Base-by-base conservation (phyloP, 495 filamentous ascomycete species). In the Ascodesmis nigricans region DNA sequence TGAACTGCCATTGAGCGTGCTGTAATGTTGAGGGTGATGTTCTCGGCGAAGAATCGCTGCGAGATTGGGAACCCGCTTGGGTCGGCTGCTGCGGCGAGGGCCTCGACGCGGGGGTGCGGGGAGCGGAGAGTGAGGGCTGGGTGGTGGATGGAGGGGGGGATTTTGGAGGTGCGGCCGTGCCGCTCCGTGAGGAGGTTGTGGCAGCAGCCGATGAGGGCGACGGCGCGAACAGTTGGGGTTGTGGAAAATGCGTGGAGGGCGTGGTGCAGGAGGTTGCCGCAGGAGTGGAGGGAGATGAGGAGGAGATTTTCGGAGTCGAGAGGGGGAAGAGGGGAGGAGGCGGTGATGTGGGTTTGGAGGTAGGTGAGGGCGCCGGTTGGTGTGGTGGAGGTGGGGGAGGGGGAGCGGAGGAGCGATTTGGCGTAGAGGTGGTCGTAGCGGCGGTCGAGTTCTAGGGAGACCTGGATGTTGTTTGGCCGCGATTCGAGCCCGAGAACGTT, bases 1-100 rank as follows among this genome's bases (percentile, higher is more conserved):
- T 97, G 87, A 9, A 84, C 76, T 21, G 81, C 83, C 87, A 93
- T 91, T 67, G 90, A 87, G 17, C 90, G 65, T 0, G 87, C 81
- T 0, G 87, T 97, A 47, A 97, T 91, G 51, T 97, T 95, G 37
- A 95, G 62, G 17, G 35, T 33, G 33, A 44, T 30, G 7, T 28
- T 14, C 4, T 38, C 9, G 1, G 21, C 21, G 5, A 18, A 17
- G 23, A 50, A 14, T 6, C 34, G 34, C 5, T 24, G 19, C 5
- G 31, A 38, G 21, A 97, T 81, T 0, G 87, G 87, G 49, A 92
- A 97, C 7, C 87, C 87, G 38, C 90, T 72, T 0, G 78, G 74
- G 44, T 97, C 87, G 30, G 66, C 69, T 4, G 67, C 64, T 15
- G 58, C 62, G 3, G 74, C 68, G 6, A 68, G 69, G 23, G 58